Evolutionary conservation across 176 grass and related monocot species (phyloP), one percentile per base, ranked within the genome.

Genomic region (Areca catechu): DNA sequence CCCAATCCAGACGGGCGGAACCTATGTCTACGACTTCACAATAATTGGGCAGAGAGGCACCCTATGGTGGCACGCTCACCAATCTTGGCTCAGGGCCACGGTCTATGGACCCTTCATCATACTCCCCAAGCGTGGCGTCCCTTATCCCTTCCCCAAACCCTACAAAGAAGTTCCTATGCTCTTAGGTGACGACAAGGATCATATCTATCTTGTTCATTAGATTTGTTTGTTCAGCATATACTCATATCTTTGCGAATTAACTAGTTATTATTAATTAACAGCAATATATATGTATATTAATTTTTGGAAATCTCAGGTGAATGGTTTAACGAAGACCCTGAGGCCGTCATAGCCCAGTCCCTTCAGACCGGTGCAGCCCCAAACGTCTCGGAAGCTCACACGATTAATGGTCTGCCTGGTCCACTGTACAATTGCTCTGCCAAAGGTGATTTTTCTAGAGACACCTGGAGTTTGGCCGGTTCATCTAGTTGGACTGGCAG

Each of bases 1-100:
- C 25, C 57, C 70, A 17, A 79, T 54, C 43, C 19, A 17, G 2
- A 51, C 19, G 0, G 55, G 55, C 0, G 15, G 37, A 10, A 19
- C 4, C 16, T 61, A 61, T 16, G 69, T 64, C 51, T 62, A 80
- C 54, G n/a, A 30, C 43, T 87, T 88, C 74, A 79, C 67, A 22
- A 9, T 96, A 22, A 16, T 7, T 1, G 69, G 64, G 58, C 86
- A 97, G 67, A 77, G 69, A 57, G 92, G 92, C 27, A 97, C 92
- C 22, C 71, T 90, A 48, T 89, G 76, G 80, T 96, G 91, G 91
- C 91, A 96, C 73, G 91, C 86, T 4, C 92, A 96, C 68, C 66
- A 85, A 66, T 90, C 86, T 16, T 90, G 86, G 83, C 69, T 88
- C 5, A 78, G 92, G 55, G 86, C 77, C 18, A 74, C 84, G 34